Evolutionary conservation across 257 asterid species (phyloP).

Genomic region (Echium plantagineum): DNA sequence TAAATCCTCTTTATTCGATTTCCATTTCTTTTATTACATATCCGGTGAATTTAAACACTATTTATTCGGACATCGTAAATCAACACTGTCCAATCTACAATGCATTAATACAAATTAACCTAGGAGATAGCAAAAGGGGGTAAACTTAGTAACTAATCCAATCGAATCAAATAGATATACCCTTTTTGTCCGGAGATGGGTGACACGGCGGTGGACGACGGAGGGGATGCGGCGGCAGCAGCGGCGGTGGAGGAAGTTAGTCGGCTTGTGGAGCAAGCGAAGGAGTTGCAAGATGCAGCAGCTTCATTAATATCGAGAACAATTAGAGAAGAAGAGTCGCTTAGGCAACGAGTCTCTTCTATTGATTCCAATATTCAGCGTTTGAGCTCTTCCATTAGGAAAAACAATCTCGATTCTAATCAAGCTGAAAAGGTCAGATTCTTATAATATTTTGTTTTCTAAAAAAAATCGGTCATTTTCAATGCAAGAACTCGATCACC

Average conservation of each 20-base stretch:
- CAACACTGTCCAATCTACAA: no score
- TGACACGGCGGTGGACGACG: slow-evolving; percentile 31
- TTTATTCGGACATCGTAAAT: not conserved
- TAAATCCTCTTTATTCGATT: not conserved
- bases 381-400: slow-evolving; percentile 48
- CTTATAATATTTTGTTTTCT: not conserved
- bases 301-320: slow-evolving; percentile 61
- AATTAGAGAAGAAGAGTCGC: slow-evolving; percentile 77
- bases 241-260: slow-evolving; percentile 32
- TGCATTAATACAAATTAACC: no score
- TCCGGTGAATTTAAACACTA: not conserved
- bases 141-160: not conserved
- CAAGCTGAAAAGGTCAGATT: slow-evolving; percentile 37
- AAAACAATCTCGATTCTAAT: slow-evolving; percentile 25
- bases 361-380: slow-evolving; percentile 54
- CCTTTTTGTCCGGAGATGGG: slow-evolving; percentile 23
- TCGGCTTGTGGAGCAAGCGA: slow-evolving; percentile 59
- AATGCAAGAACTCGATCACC: no score
- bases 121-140: not conserved
- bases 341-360: slow-evolving; percentile 71
- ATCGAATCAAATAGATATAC: slow-evolving; percentile 21
- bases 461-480: no score
- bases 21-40: no score
- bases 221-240: not conserved
- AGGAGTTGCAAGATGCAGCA: slow-evolving; percentile 88